Percentiles rank a stretch among this genome's conserved stretches.
phyloP scores from a whole-genome alignment of 192 early-diverging fungal species.

The Backusella macrospora region DNA sequence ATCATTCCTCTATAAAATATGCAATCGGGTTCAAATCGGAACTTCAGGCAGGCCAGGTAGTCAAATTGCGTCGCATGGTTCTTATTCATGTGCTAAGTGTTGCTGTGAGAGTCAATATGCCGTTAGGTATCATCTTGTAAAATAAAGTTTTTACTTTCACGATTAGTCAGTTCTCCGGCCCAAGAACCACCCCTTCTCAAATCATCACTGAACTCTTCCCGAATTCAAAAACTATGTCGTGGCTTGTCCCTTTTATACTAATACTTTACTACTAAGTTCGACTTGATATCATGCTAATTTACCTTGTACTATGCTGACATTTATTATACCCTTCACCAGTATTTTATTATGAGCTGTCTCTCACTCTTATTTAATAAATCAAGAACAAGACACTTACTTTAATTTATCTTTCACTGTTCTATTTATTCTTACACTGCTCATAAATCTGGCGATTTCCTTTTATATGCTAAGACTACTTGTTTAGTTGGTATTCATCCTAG shows the following conservation, averaged over 20 bases:
- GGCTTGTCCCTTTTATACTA: too few species aligned
- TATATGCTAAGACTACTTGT: not conserved
- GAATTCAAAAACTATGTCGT: not conserved
- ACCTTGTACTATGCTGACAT: too few species aligned
- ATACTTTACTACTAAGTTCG: too few species aligned
- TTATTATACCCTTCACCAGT: not conserved
- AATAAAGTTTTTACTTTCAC: not conserved
- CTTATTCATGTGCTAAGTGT: not conserved
- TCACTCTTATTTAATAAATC: not conserved
- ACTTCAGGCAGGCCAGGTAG: constrained; percentile 14
- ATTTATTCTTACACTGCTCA: too few species aligned
- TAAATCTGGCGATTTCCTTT: not conserved
- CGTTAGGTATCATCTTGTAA: not conserved
- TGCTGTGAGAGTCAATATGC: not conserved
- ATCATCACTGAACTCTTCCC: not conserved
- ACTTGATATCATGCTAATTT: too few species aligned
- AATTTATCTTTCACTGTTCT: not conserved
- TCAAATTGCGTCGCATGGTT: constrained; percentile 1
- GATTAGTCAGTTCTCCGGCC: not conserved
- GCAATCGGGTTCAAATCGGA: constrained; percentile 7
- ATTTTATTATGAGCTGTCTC: not conserved
- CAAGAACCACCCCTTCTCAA: not conserved
- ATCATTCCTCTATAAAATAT: not conserved
- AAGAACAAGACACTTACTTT: not conserved
- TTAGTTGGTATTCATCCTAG: constrained; percentile 16